Base-by-base conservation (phyloP, 2,329 filamentous ascomycete species). In the Tolypocladium tundrense region DNA sequence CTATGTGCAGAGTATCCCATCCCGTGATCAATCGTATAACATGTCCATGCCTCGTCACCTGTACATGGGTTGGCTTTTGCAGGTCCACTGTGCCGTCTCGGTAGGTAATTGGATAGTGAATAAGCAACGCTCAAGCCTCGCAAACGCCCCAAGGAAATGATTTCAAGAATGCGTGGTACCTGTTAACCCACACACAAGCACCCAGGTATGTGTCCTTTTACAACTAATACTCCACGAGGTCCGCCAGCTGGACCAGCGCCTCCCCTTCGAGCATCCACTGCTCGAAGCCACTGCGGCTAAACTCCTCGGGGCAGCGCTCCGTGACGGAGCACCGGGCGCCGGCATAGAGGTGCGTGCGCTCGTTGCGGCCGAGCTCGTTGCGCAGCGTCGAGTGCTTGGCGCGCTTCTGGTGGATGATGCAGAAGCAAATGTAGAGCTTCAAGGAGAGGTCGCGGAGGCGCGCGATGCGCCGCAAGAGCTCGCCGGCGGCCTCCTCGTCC, bases 391-490 rank as follows among this genome's bases (percentile, higher is more conserved):
- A 7, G 19, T 39, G 14, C 2, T 41, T 19, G 16, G 6, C 14
- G 19, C 39, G 55, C 21, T 53, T 57, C 3, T 45, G 50, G 19
- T 39, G 55, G 31, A 57, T 11, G 41, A 9, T 40, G 51, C 56
- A 57, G 40, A 53, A 45, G 56, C 40, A 57, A 14, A 57, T 21
- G 33, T 57, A 57, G 3, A 57, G 50, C 21, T 33, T 57, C n/a
- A 11, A n/a, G 48, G n/a, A 39, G 50, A 57, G 50, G 9, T 37
- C 27, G 10, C n/a, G 14, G 40, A 43, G 14, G 24, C 50, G 21
- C 4, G 16, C n/a, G 13, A 53, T 35, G 37, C 35, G 2, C 24
- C 21, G 24, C 14, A 16, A 19, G 45, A 31, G 45, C 27, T 51
- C 48, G 16, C 8, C 31, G 48, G 27, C 31, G 48, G 27, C 27